Evolutionary conservation across 169 alveolate species (phyloP).

Genomic region (Plasmodium billcollinsi): DNA sequence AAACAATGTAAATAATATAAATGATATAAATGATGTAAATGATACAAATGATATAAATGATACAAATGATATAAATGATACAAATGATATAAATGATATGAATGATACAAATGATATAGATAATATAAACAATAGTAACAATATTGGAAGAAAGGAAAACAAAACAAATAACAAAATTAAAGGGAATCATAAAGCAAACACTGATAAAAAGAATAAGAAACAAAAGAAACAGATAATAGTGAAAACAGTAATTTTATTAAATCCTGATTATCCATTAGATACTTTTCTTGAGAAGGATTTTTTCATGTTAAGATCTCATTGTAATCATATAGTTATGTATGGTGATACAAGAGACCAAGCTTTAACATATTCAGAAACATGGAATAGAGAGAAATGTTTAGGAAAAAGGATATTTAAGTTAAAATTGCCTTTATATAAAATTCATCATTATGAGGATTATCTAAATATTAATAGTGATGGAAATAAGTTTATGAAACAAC

Average conservation of each 20-base stretch:
- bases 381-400: slow-evolving; percentile 81
- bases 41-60: not conserved
- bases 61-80: not conserved
- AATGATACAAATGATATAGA: not conserved
- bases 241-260: slow-evolving; percentile 85
- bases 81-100: no score
- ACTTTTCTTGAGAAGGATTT: slow-evolving; percentile 86
- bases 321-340: slow-evolving; percentile 90
- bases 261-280: slow-evolving; percentile 89
- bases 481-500: slow-evolving; percentile 12
- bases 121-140: not conserved
- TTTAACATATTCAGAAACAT: slow-evolving; percentile 81
- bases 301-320: slow-evolving; percentile 87
- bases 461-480: slow-evolving; percentile 31
- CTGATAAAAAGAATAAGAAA: slow-evolving; percentile 2
- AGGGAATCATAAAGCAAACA: not conserved
- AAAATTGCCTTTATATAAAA: slow-evolving; percentile 75
- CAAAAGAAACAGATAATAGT: slow-evolving; percentile 78
- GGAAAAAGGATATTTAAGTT: slow-evolving; percentile 84
- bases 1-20: not conserved
- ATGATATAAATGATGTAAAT: no score
- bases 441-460: slow-evolving; percentile 61
- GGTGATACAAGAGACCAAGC: slow-evolving; percentile 89
- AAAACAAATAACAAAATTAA: not conserved
- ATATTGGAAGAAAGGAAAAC: not conserved